phyloP scores from a whole-genome alignment of 1,284 basidiomycete genomes.

The Trichosporon inkin region DNA sequence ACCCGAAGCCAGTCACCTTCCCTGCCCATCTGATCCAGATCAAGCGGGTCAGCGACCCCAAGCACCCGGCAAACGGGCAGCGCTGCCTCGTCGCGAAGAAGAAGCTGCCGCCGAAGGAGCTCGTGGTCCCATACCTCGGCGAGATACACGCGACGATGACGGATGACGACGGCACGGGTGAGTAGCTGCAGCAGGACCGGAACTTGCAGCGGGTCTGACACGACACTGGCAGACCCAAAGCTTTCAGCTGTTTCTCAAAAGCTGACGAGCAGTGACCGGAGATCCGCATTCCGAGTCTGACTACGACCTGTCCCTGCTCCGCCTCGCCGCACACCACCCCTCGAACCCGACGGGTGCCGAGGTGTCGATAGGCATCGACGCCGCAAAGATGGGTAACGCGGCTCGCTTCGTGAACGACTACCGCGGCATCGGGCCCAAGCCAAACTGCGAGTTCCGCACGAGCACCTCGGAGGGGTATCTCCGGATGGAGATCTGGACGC shows the following conservation, averaged over 20 bases:
- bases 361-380: slow-evolving; percentile 59
- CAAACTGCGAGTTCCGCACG: slow-evolving; percentile 71
- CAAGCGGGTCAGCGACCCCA: slow-evolving; percentile 37
- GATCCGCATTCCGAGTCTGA: slow-evolving; percentile 52
- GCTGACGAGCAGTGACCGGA: neutral
- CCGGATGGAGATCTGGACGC: slow-evolving; percentile 70
- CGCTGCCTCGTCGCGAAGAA: slow-evolving; percentile 71
- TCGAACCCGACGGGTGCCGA: slow-evolving; percentile 34
- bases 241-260: neutral
- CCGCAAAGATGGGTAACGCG: slow-evolving; percentile 71
- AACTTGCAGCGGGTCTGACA: neutral
- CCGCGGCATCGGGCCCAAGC: slow-evolving; percentile 61
- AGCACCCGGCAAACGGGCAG: slow-evolving; percentile 77
- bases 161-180: slow-evolving; percentile 60
- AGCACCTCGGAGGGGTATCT: slow-evolving; percentile 58
- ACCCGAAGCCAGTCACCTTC: slow-evolving; percentile 27
- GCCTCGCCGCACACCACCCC: slow-evolving; percentile 42
- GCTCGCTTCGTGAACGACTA: slow-evolving; percentile 84
- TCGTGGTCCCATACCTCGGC: slow-evolving; percentile 77
- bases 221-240: neutral
- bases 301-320: slow-evolving; percentile 78
- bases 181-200: neutral
- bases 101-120: slow-evolving; percentile 62
- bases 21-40: slow-evolving; percentile 38
- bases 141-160: slow-evolving; percentile 55